Base-by-base conservation (phyloP, 805 yeast genomes). In the Candida alai region DNA sequence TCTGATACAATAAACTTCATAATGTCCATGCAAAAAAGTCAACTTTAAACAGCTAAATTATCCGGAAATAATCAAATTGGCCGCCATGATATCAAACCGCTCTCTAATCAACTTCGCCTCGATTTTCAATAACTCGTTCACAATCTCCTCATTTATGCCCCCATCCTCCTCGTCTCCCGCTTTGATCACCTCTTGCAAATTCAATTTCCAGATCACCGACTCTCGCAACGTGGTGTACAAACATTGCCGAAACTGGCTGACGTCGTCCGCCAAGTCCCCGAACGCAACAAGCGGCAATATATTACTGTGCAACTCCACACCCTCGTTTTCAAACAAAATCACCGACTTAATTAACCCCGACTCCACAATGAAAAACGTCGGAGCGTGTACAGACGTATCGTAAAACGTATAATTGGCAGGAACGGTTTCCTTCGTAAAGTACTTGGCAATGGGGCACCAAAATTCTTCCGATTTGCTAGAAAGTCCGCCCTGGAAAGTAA, bases 241-340 rank as follows among this genome's bases (percentile, higher is more conserved):
- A 4, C 74, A 65, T 9, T 68, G 63, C 8, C 76, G 62, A 28
- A 69, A 61, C 8, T 56, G 53, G 1, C 64, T 49, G 8, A 59
- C 60, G 22, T 53, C 50, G 11, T 50, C 37, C 4, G 31, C 24
- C 5, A 42, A 28, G 25, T 54, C 62, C 2, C 94, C 93, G 55
- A 82, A 81, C 1, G 84, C 74, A 0, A 90, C 82, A 39, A 83
- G 73, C 4, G 93, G 87, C 34, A 84, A 68, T 21, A 83, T 76
- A 12, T 64, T 56, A 10, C 67, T 58, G 16, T 56, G 60, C 14
- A 66, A 48, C 35, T 56, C 66, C 2, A 62, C 47, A 24, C 52
- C 49, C 28, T 62, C 67, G 34, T 59, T 58, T 33, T 66, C 71
- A 37, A 66, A 62, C 34, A 56, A 54, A 35, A 60, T 51, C 2